Conservation (phyloP, 306 rosid genomes). For the Elaeagnus macrophylla region DNA sequence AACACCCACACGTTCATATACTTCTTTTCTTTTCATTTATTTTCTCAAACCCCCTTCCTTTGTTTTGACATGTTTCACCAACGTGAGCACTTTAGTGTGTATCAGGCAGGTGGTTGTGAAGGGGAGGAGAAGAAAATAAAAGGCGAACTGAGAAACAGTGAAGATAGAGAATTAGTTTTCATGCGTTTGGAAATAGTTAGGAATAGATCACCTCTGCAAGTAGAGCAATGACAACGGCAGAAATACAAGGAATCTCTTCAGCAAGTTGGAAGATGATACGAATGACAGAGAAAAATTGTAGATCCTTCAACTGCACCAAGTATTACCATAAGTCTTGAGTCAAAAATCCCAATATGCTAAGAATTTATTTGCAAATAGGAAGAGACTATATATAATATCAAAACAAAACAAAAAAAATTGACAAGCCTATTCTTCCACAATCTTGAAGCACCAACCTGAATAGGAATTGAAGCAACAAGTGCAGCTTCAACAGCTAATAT, state of each 20-base stretch:
- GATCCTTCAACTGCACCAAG: conserved; percentile 81
- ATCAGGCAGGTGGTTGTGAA: too few relatives aligned
- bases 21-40: too few relatives aligned
- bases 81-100: too few relatives aligned
- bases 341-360: conserved; percentile 2
- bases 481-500: conserved; percentile 56
- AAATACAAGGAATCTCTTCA: conserved; percentile 94
- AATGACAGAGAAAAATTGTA: conserved; percentile 75
- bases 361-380: background rate
- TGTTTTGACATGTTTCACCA: too few relatives aligned
- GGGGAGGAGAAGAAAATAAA: too few relatives aligned
- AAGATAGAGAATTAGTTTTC: background rate
- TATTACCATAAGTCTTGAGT: conserved; percentile 4
- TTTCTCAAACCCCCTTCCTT: too few relatives aligned
- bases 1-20: too few relatives aligned
- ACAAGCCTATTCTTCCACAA: too few relatives aligned
- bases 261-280: conserved; percentile 93
- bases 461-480: conserved; percentile 92
- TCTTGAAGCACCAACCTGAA: conserved; percentile 52
- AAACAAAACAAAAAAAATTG: too few relatives aligned
- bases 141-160: too few relatives aligned
- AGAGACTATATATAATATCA: too few relatives aligned
- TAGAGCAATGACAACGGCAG: conserved; percentile 93
- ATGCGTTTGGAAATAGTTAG: background rate
- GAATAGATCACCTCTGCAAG: conserved; percentile 62